These are phyloP conservation scores for Colletotrichum sp. DNA, from an alignment of 2,329 filamentous ascomycete species.

Conservation along the genomic window DNA sequence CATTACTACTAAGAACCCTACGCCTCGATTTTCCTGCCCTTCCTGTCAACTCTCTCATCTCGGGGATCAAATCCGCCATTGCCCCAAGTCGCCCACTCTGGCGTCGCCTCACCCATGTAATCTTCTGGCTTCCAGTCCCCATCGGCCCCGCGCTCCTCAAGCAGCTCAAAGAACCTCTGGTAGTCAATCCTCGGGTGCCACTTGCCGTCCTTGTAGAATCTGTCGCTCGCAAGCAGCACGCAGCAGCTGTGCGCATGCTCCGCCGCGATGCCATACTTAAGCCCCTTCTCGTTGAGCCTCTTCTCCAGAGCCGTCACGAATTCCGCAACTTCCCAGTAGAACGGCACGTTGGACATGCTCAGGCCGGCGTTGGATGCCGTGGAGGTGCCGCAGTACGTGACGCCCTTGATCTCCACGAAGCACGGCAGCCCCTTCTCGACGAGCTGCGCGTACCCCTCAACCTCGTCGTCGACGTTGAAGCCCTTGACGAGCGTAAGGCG, in stretches of 20 bases:
- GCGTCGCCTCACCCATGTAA: conserved; percentile 84
- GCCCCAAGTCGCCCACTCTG: conserved; percentile 95
- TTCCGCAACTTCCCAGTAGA: conserved; percentile 86
- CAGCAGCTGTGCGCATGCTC: conserved; percentile 97
- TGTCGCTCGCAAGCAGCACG: conserved; percentile 80
- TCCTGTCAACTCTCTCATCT: conserved; percentile 85
- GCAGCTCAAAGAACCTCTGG: conserved; percentile 81
- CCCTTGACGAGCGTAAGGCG: conserved; percentile 95
- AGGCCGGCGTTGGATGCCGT: conserved; percentile 84
- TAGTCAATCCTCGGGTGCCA: conserved; percentile 97
- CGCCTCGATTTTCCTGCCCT: conserved; percentile 70
- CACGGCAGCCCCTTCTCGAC: conserved; percentile 86
- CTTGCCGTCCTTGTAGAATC: conserved; percentile 77
- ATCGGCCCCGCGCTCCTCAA: conserved; percentile 70
- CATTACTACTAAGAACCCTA: conserved; percentile 22
- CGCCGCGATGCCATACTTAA: conserved; percentile 89
- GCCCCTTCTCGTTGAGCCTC: conserved; percentile 70
- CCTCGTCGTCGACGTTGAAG: conserved; percentile 96
- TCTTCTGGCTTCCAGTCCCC: conserved; percentile 85
- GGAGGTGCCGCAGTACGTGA: conserved; percentile 94
- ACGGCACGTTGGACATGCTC: conserved; percentile 97
- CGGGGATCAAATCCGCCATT: conserved; percentile 93
- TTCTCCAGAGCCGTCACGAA: conserved; percentile 80
- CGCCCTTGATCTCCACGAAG: conserved; percentile 95
- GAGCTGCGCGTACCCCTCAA: conserved; percentile 85